phyloP scores from a whole-genome alignment of 768 basidiomycete genomes.

The Coprinopsis cinerea region DNA sequence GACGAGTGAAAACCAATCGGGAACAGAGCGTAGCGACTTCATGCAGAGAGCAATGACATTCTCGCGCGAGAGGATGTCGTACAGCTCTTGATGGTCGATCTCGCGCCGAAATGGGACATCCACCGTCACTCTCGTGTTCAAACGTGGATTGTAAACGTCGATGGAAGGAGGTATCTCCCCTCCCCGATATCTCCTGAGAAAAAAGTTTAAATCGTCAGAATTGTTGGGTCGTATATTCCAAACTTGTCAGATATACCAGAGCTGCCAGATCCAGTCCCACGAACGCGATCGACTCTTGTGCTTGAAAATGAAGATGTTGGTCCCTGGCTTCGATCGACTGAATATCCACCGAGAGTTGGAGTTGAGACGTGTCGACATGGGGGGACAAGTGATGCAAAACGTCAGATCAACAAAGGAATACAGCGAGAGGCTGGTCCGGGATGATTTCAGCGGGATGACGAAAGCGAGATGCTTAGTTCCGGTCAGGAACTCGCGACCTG shows the following conservation, averaged over 20 bases:
- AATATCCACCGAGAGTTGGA: constrained; percentile 44
- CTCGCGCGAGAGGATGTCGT: constrained; percentile 48
- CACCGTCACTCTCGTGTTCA: constrained; percentile 65
- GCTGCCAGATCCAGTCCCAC: constrained; percentile 84
- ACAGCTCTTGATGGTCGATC: constrained; percentile 32
- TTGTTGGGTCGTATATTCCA: not conserved
- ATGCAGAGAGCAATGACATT: constrained; percentile 62
- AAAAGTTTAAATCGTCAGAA: not conserved
- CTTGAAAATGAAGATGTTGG: constrained; percentile 86
- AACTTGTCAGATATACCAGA: constrained; percentile 49
- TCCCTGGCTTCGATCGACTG: constrained; percentile 53
- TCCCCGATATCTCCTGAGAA: constrained; percentile 60
- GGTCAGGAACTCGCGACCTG: constrained; percentile 59
- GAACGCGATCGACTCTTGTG: constrained; percentile 70
- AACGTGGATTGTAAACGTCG: constrained; percentile 63
- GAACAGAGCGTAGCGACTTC: constrained; percentile 45
- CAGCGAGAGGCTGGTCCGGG: constrained; percentile 66
- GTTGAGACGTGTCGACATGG: constrained; percentile 37
- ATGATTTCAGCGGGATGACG: constrained; percentile 62
- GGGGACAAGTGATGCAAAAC: constrained; percentile 69
- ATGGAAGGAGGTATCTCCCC: constrained; percentile 64
- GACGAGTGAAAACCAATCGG: constrained; percentile 59
- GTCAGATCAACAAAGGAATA: constrained; percentile 86
- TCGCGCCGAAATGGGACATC: constrained; percentile 51
- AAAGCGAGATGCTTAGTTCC: constrained; percentile 78